Conservation (phyloP, 768 basidiomycete species). For the Hygrophorus pudorinus region DNA sequence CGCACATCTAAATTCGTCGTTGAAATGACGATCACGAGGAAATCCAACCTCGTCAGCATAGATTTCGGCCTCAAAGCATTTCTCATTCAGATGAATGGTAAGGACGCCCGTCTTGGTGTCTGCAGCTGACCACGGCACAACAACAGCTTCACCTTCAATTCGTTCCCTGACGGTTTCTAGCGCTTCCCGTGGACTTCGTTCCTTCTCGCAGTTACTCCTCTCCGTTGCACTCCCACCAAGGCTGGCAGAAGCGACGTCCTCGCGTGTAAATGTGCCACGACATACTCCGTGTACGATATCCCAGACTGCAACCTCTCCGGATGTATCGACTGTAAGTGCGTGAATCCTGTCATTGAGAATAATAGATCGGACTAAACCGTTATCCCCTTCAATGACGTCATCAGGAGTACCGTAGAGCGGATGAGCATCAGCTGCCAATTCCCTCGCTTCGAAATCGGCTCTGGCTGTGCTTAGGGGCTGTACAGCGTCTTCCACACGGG, state of each 20-base stretch:
- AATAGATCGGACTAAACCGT: conserved; percentile 74
- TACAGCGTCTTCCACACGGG: conserved; percentile 28
- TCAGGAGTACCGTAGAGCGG: conserved; percentile 50
- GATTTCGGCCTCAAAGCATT: conserved; percentile 89
- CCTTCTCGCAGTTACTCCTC: conserved; percentile 28
- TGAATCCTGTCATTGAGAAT: conserved; percentile 86
- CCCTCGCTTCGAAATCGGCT: conserved; percentile 55
- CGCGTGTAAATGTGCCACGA: conserved; percentile 54
- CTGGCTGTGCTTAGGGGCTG: conserved; percentile 30
- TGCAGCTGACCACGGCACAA: conserved; percentile 74
- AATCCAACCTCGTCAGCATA: conserved; percentile 89
- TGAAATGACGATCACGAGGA: conserved; percentile 44
- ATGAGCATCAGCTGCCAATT: conserved; percentile 71
- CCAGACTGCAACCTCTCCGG: conserved; percentile 87
- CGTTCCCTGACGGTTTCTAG: conserved; percentile 81
- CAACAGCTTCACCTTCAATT: conserved; percentile 91
- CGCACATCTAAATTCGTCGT: conserved; percentile 76
- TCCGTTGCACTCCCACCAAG: conserved; percentile 34
- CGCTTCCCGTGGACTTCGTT: conserved; percentile 68
- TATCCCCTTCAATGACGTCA: conserved; percentile 60
- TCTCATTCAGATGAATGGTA: conserved; percentile 78
- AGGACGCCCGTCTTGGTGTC: conserved; percentile 88
- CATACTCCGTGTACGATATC: conserved; percentile 76
- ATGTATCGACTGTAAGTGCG: conserved; percentile 83
- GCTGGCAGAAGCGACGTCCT: conserved; percentile 56